Evolutionary conservation across 805 yeast genomes (phyloP), one percentile per base, ranked within the genome.

Genomic region (Yamadazyma sp.): DNA sequence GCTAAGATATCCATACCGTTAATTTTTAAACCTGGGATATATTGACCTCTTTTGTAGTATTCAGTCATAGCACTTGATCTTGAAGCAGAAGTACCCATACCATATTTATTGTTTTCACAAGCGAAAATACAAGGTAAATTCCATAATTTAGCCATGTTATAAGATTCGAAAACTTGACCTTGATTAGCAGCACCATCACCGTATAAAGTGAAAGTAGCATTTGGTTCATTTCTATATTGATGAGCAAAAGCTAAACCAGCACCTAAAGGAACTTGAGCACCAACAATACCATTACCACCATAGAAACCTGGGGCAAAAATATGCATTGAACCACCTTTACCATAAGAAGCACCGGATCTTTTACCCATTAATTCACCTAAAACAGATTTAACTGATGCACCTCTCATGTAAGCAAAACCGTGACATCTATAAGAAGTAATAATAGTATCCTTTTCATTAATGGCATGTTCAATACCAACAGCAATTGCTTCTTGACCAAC

Each of bases 241-340:
- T 93, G 98, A 48, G 98, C 95, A 69, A 89, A 93, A n/a, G 96
- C 95, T 50, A 93, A 75, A 54, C 98, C 98, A 37, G 96, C 87
- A 61, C 98, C 98, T 53, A 93, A 76, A 46, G 98, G 96, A 39
- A 93, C 97, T 73, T 93, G 98, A 35, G 98, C 98, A 62, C 98
- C 98, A 37, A 93, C 98, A 64, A 93, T 93, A 75, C 98, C 98
- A 70, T 93, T 93, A 70, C 98, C 98, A 64, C 98, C 98, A 68
- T 83, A 93, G 76, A 93, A 93, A 43, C 94, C 94, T 30, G 82
- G 81, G 31, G 95, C 86, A 64, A 82, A 93, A 89, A 93, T 86
- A 73, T 93, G 98, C 98, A 93, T 93, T 48, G 98, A 93, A 54
- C 98, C 98, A 74, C 98, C 98, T 70, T 93, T 93, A 72, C 98